Evolutionary conservation across 345 rosid genomes (phyloP).

Genomic region (Heritiera fomes): DNA sequence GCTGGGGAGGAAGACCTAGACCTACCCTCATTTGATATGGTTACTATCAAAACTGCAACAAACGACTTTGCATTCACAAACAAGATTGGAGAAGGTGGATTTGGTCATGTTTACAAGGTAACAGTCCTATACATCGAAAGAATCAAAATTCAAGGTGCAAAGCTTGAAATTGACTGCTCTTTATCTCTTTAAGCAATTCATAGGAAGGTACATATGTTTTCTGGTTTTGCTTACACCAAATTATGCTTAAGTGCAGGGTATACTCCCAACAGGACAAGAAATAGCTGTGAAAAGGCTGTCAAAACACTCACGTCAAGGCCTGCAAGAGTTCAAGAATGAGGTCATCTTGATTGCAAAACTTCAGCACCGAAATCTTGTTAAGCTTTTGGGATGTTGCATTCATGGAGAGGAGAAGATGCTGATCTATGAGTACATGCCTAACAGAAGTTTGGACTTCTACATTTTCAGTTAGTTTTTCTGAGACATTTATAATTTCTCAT

Average conservation of each 20-base stretch:
- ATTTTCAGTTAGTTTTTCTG: constrained; percentile 30
- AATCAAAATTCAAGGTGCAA: too few relatives aligned
- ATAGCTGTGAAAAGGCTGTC: constrained; percentile 43
- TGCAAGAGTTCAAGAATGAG: constrained; percentile 44
- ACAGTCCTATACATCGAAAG: neutral
- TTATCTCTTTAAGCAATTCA: neutral
- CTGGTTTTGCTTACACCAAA: too few relatives aligned
- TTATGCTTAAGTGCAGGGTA: too few relatives aligned
- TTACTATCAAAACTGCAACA: constrained; percentile 41
- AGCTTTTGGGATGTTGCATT: constrained; percentile 37
- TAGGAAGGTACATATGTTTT: constrained; percentile 9
- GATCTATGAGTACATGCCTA: constrained; percentile 40
- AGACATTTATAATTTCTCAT: too few relatives aligned
- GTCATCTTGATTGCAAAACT: constrained; percentile 39
- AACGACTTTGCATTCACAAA: constrained; percentile 45
- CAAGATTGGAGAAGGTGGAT: constrained; percentile 65
- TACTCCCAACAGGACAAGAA: constrained; percentile 21
- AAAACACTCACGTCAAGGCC: constrained; percentile 34
- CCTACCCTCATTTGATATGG: constrained; percentile 50
- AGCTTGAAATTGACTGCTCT: too few relatives aligned
- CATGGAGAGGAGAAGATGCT: constrained; percentile 38
- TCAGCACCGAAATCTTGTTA: constrained; percentile 42
- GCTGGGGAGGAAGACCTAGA: constrained; percentile 27
- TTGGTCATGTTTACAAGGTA: constrained; percentile 81
- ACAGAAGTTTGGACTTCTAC: constrained; percentile 37